Conservation (phyloP, 2,329 filamentous ascomycete genomes). For the Pseudocercospora fuligena region DNA sequence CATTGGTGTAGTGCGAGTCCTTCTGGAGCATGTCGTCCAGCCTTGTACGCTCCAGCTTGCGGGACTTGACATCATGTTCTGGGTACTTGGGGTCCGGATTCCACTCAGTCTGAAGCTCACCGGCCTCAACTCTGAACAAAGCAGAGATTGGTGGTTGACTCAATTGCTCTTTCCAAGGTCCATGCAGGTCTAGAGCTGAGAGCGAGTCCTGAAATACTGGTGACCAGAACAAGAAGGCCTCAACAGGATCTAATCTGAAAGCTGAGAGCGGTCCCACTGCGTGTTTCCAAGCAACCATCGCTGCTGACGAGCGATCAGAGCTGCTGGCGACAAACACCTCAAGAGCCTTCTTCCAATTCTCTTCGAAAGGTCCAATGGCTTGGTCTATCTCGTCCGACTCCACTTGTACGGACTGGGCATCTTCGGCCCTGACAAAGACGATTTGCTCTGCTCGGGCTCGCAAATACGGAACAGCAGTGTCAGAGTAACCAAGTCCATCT, state of each 20-base stretch:
- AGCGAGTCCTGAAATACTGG: conserved; percentile 19
- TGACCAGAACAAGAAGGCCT: conserved; percentile 41
- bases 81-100: conserved; percentile 25
- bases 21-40: conserved; percentile 22
- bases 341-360: conserved; percentile 41
- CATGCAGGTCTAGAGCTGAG: conserved; percentile 15
- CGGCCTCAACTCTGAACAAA: conserved; percentile 17
- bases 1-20: neutral
- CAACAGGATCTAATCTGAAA: conserved; percentile 36
- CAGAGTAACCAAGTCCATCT: neutral
- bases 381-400: conserved; percentile 32
- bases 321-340: conserved; percentile 29
- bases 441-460: conserved; percentile 19
- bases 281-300: conserved; percentile 38
- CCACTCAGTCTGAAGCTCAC: conserved; percentile 30
- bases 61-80: conserved; percentile 8
- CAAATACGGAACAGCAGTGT: conserved; percentile 19
- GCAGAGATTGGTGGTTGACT: conserved; percentile 1
- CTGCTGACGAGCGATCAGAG: conserved; percentile 18
- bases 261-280: conserved; percentile 36
- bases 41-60: conserved; percentile 25
- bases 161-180: conserved; percentile 15
- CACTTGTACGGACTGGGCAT: conserved; percentile 31
- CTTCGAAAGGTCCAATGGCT: conserved; percentile 43
- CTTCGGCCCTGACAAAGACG: conserved; percentile 14